Evolutionary conservation across 805 yeast genomes (phyloP), one percentile per base, ranked within the genome.

Genomic region (Vanderwaltozyma tropicalis): DNA sequence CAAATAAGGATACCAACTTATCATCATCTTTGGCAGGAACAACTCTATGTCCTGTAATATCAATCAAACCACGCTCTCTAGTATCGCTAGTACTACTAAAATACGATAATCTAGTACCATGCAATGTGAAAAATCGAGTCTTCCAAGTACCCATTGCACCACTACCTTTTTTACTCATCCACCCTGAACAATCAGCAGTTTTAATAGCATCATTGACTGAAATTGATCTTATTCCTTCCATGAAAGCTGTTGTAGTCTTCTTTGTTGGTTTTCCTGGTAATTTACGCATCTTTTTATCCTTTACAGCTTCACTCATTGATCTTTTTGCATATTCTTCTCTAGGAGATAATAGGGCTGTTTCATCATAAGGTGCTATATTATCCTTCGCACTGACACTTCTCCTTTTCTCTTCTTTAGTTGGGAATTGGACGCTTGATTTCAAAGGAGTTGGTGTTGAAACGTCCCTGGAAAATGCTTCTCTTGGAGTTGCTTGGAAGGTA

Each of bases 161-260:
- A 41, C 80, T 83, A 18, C 95, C 95, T 46, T 83, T 78, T 60
- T 92, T 92, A 37, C 87, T 76, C 95, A 92, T 85, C 95, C 96
- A 92, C 2, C 99, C 99, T 34, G 85, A 77, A 49, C 68, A 76
- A 38, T 71, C 81, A 0, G 96, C 85, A 6, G 80, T 65, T 47
- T 75, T 75, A 34, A 82, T 74, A 0, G 97, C 80, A 32, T 84
- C 82, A 43, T 74, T 76, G 0, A 96, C 94, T 0, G 81, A 69
- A 13, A 84, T 69, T 15, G 63, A 68, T 48, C 86, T 70, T 31
- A 92, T 82, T 6, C 98, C 98, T 62, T 92, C 98, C 52, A 74
- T 76, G 55, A 82, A 82, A 0, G 92, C 92, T 0, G 84, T 74
- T 0, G 94, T 82, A 40, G 76, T 74, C 59, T 70, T 72, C 52